Evolutionary conservation across 176 grass and related monocot genomes (phyloP), one percentile per base, ranked within the genome.

Genomic region (Cenchrus americanus): DNA sequence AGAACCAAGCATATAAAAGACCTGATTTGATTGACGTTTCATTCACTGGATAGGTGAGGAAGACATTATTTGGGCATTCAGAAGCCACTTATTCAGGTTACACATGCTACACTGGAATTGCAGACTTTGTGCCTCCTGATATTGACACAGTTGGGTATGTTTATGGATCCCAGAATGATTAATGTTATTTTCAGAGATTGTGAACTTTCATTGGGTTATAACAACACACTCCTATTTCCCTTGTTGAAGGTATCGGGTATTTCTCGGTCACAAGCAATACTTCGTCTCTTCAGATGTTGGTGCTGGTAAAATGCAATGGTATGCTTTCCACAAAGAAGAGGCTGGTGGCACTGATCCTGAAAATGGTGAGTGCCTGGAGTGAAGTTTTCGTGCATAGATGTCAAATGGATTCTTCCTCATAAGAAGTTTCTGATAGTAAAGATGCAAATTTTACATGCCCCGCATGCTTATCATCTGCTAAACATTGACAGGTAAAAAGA

Each of bases 251-350:
- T 98, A 98, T 43, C 91, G 93, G 50, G 96, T 96, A 76, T 98
- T 96, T 90, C 91, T 98, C 78, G 96, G 96, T 59, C 96, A 98
- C 89, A 98, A 94, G 48, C 93, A 98, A 84, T 98, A 98, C 90
- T 98, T 98, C 27, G 96, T 98, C 43, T 98, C 96, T 47, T 98
- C 96, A 44, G 96, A 98, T 84, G 96, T 98, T 2, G 96, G 96
- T 68, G 96, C 63, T 80, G 96, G 96, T 47, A 98, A 98, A 92
- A 98, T 98, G 96, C 96, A 98, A 76, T 98, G 96, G 93, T 98
- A 98, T 87, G 96, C 87, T 71, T 98, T 98, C 87, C 89, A 98
- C 77, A 98, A 98, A 4, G 96, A 98, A 80, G 82, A 87, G 57
- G 84, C 96, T 89, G 93, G 91, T 76, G 93, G 96, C 58, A 92